These are phyloP conservation scores for Boletus subcaerulescens DNA, from an alignment of 768 basidiomycete species.

Conservation along the genomic window DNA sequence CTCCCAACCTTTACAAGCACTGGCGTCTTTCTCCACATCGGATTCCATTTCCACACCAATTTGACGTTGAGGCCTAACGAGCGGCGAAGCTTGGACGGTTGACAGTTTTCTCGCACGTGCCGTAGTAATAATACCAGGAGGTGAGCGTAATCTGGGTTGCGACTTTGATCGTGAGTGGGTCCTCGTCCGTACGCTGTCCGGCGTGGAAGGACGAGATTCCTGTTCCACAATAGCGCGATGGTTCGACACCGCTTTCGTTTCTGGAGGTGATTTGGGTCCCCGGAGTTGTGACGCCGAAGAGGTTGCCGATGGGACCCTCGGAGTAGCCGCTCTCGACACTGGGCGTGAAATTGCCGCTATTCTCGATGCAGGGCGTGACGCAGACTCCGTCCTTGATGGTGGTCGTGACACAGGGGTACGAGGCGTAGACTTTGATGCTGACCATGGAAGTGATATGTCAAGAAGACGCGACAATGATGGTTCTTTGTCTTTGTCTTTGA, in stretches of 20 bases:
- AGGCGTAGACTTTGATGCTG: conserved; percentile 16
- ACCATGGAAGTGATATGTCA: conserved; percentile 37
- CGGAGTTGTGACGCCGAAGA: neutral
- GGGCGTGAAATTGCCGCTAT: conserved; percentile 13
- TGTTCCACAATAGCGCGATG: neutral
- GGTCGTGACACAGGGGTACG: conserved; percentile 16
- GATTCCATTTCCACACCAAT: conserved; percentile 9
- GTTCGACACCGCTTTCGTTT: neutral
- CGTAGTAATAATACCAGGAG: conserved; percentile 2
- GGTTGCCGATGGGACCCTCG: neutral
- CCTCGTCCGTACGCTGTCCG: neutral
- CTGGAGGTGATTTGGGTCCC: neutral
- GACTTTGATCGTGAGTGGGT: conserved; percentile 32
- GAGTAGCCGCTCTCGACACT: conserved; percentile 9
- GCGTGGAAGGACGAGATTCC: neutral
- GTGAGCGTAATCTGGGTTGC: conserved; percentile 33
- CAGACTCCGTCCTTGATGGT: conserved; percentile 11
- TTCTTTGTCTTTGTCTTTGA: conserved; percentile 28
- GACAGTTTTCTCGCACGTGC: conserved; percentile 25
- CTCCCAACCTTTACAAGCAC: neutral
- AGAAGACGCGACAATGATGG: conserved; percentile 27
- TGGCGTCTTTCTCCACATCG: neutral
- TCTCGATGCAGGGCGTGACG: conserved; percentile 21
- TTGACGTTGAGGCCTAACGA: conserved; percentile 13
- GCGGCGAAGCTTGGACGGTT: conserved; percentile 30